Conservation (phyloP, 495 filamentous ascomycete genomes). For the Rhypophila decipiens region DNA sequence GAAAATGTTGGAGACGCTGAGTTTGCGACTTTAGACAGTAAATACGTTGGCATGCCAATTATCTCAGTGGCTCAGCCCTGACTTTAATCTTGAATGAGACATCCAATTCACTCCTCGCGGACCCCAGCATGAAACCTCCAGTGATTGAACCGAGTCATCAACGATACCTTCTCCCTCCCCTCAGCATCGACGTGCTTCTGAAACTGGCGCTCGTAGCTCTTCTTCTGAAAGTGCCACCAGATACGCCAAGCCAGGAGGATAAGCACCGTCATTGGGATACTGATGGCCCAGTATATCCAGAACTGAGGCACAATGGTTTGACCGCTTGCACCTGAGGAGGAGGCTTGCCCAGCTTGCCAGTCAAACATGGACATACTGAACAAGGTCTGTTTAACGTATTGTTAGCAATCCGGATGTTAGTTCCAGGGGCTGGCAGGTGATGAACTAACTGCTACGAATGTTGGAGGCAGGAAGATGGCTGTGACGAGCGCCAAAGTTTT, state of each 20-base stretch:
- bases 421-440: background rate
- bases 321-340: background rate
- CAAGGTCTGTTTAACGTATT: background rate
- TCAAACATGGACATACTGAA: conserved; percentile 6
- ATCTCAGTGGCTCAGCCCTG: too few relatives aligned
- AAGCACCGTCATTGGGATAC: background rate
- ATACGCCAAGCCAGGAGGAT: background rate
- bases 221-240: background rate
- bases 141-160: too few relatives aligned
- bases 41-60: too few relatives aligned
- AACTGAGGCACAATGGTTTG: background rate
- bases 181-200: background rate
- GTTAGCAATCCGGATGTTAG: background rate
- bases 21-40: conserved; percentile 22
- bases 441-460: background rate
- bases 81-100: too few relatives aligned
- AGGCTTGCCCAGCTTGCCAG: background rate
- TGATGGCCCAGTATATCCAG: conserved; percentile 4
- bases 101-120: too few relatives aligned
- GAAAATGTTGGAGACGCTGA: conserved; percentile 32
- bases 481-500: conserved; percentile 3
- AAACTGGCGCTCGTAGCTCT: too few relatives aligned
- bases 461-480: conserved; percentile 1
- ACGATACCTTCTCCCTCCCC: too few relatives aligned
- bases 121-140: too few relatives aligned